Evolutionary conservation across 192 early-diverging fungal species (phyloP).

Genomic region (Jimgerdemannia lactiflua): DNA sequence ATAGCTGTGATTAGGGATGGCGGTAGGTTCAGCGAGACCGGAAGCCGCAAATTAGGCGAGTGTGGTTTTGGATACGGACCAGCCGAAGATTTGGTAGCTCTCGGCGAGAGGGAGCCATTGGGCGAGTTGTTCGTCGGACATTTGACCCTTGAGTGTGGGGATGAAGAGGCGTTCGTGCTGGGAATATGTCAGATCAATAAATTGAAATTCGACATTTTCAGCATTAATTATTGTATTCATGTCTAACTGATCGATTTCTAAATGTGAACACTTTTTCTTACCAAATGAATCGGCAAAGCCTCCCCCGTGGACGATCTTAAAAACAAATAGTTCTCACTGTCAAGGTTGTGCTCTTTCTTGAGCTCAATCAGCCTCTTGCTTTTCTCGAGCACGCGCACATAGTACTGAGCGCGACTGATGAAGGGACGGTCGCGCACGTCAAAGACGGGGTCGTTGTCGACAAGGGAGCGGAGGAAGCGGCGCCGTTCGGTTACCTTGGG

Average conservation of each 20-base stretch:
- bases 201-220: not conserved
- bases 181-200: constrained; percentile 1
- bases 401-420: constrained; percentile 26
- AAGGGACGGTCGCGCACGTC: constrained; percentile 35
- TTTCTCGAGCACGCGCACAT: constrained; percentile 35
- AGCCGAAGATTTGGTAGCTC: constrained; percentile 68
- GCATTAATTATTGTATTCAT: constrained; percentile 13
- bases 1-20: constrained; percentile 19
- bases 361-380: constrained; percentile 45
- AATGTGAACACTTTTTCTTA: constrained; percentile 31
- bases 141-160: constrained; percentile 31
- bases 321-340: constrained; percentile 66
- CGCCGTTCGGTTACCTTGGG: not conserved
- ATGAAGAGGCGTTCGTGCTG: constrained; percentile 40
- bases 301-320: constrained; percentile 54
- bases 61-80: constrained; percentile 12
- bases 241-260: constrained; percentile 6
- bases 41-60: constrained; percentile 8
- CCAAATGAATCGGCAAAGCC: constrained; percentile 40
- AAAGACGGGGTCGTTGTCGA: constrained; percentile 38
- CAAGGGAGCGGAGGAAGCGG: constrained; percentile 18
- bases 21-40: not conserved
- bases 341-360: constrained; percentile 67
- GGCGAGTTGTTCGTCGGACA: constrained; percentile 36
- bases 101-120: constrained; percentile 37